Evolutionary conservation across 257 asterid species (phyloP).

Genomic region (Forsythia suspensa): DNA sequence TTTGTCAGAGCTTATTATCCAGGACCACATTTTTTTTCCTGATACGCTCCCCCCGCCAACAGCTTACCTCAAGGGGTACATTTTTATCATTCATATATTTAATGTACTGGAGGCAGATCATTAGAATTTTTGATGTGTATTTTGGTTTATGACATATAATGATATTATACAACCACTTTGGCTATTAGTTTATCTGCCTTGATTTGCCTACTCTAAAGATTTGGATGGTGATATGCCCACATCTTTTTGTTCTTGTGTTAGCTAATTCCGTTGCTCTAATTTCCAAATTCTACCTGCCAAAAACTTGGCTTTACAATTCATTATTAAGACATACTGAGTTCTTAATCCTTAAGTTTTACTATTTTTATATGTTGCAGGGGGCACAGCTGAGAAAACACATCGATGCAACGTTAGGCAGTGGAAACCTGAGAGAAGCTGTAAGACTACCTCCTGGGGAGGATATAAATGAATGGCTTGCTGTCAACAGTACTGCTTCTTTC

Average conservation of each 20-base stretch:
- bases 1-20: no score
- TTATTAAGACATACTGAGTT: background rate
- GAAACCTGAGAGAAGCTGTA: constrained; percentile 93
- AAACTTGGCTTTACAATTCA: background rate
- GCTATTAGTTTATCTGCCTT: constrained; percentile 4
- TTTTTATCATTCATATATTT: no score
- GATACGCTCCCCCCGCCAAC: no score
- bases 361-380: constrained; percentile 51
- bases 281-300: constrained; percentile 5
- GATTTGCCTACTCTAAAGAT: background rate
- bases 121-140: background rate
- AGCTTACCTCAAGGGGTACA: no score
- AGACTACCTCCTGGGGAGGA: constrained; percentile 96
- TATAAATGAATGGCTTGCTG: constrained; percentile 92
- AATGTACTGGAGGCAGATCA: background rate
- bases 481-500: constrained; percentile 62
- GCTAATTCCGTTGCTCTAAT: background rate
- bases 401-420: constrained; percentile 93
- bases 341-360: constrained; percentile 6
- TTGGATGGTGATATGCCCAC: constrained; percentile 4
- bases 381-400: constrained; percentile 88
- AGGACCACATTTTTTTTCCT: no score
- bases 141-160: background rate
- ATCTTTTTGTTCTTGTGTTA: constrained; percentile 13
- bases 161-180: background rate